Evolutionary conservation across 148 eudicot genomes (phyloP), one percentile per base, ranked within the genome.

Genomic region (Vaccinium corymbosum): DNA sequence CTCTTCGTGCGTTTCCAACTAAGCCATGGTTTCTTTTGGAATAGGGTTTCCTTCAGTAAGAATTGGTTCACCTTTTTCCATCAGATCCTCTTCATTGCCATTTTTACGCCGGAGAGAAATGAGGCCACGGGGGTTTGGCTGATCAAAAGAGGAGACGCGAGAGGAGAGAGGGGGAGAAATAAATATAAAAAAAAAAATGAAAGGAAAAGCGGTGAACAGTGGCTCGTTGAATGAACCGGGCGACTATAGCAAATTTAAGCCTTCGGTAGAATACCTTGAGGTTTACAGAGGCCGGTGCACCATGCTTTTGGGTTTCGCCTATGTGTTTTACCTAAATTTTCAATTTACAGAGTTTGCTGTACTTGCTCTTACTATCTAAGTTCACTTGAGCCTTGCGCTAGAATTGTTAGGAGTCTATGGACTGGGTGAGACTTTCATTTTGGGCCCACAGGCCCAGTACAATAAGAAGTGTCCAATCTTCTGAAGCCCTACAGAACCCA

Each of bases 1-100:
- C 19, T 87, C 85, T 76, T 71, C 79, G 32, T 1, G 32, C 32
- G 13, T 76, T 87, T 83, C 53, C 87, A 27, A 57, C 64, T 13
- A 80, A 73, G 76, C 77, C 68, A 85, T 66, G 17, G 72, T 73
- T 85, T 87, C 85, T 49, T 81, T 82, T 85, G 22, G 22, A 35
- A 57, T 59, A 49, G 52, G 52, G 29, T 80, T 80, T 59, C 53
- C 72, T 14, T 80, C 82, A 42, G 74, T 48, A 14, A 42, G 48
- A 74, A 15, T 62, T 10, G 22, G 73, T 0, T 51, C 55, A 2
- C 17, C 29, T 10, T 3, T n/a, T 38, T 11, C 71, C 46, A 51
- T 11, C 10, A 55, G 49, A 57, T 64, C 35, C 1, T 8, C 17
- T 4, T 50, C 79, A 4, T 76, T 57, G 5, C 59, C 81, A 71